phyloP scores from a whole-genome alignment of 768 basidiomycete species.

The Lactifluus subvellereus region DNA sequence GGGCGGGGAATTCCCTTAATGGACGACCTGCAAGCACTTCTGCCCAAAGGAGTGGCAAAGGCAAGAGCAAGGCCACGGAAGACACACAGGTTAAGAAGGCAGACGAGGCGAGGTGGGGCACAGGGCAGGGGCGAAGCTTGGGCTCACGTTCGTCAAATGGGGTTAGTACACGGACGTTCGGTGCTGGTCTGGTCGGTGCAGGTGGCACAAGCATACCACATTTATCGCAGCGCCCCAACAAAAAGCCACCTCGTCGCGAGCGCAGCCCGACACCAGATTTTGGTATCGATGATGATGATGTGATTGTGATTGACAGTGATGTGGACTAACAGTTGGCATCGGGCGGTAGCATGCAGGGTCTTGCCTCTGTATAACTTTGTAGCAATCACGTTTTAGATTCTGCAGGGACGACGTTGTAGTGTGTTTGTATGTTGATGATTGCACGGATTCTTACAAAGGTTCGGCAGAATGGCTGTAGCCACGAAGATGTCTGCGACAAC shows the following conservation, averaged over 20 bases:
- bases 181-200: conserved; percentile 42
- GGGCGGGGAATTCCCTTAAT: conserved; percentile 62
- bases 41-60: conserved; percentile 43
- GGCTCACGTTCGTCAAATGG: conserved; percentile 39
- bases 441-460: not conserved
- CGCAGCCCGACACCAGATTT: conserved; percentile 70
- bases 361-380: not conserved
- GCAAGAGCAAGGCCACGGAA: conserved; percentile 34
- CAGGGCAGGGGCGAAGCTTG: conserved; percentile 38
- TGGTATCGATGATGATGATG: conserved; percentile 79
- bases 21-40: conserved; percentile 42
- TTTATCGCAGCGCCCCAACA: conserved; percentile 36
- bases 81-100: conserved; percentile 22
- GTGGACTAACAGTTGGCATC: conserved; percentile 6
- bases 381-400: conserved; percentile 7
- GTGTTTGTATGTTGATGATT: not conserved
- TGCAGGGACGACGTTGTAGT: conserved; percentile 2
- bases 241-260: conserved; percentile 29
- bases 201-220: conserved; percentile 50
- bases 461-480: not conserved
- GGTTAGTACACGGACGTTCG: conserved; percentile 32
- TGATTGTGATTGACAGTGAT: conserved; percentile 83
- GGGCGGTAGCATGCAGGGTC: not conserved
- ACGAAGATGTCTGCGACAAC: not conserved
- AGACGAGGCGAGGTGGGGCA: conserved; percentile 29